These are phyloP conservation scores for Russula virescens DNA, from an alignment of 768 basidiomycete genomes.

Conservation along the genomic window DNA sequence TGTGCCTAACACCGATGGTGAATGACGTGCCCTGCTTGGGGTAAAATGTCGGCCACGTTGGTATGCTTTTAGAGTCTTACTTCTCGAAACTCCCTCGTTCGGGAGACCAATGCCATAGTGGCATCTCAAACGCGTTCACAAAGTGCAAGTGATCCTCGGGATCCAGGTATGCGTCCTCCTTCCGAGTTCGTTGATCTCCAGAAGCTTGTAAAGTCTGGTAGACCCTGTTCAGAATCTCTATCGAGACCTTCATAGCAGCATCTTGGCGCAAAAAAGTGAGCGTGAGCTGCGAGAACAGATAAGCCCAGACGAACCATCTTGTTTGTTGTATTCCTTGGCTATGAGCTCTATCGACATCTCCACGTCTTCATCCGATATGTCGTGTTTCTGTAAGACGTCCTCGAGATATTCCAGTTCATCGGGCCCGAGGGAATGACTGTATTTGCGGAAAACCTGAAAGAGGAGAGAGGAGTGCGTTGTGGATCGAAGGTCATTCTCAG, in stretches of 20 bases:
- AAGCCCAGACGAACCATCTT: constrained; percentile 55
- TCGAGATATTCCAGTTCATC: constrained; percentile 70
- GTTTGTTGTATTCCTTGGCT: constrained; percentile 83
- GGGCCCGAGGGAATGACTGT: constrained; percentile 80
- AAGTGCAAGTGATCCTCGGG: constrained; percentile 78
- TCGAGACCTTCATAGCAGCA: constrained; percentile 76
- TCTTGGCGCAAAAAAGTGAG: constrained; percentile 38
- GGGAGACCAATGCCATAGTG: constrained; percentile 83
- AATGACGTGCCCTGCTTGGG: constrained; percentile 41
- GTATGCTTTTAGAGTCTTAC: constrained; percentile 38
- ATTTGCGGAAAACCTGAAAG: constrained; percentile 75
- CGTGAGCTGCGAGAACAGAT: not conserved
- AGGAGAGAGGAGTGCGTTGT: not conserved
- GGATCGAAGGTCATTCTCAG: not conserved
- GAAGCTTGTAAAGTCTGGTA: constrained; percentile 71
- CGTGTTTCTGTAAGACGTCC: constrained; percentile 61
- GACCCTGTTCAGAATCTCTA: constrained; percentile 60
- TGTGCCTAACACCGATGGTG: constrained; percentile 71
- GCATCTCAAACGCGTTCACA: constrained; percentile 94
- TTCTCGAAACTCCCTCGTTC: constrained; percentile 85
- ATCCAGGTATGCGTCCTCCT: constrained; percentile 63
- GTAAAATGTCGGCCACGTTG: constrained; percentile 14
- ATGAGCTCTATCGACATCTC: constrained; percentile 74
- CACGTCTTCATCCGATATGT: constrained; percentile 61
- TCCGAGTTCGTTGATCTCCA: constrained; percentile 40